Conservation (phyloP, 2,329 filamentous ascomycete genomes). For the Pseudogymnoascus sp. region DNA sequence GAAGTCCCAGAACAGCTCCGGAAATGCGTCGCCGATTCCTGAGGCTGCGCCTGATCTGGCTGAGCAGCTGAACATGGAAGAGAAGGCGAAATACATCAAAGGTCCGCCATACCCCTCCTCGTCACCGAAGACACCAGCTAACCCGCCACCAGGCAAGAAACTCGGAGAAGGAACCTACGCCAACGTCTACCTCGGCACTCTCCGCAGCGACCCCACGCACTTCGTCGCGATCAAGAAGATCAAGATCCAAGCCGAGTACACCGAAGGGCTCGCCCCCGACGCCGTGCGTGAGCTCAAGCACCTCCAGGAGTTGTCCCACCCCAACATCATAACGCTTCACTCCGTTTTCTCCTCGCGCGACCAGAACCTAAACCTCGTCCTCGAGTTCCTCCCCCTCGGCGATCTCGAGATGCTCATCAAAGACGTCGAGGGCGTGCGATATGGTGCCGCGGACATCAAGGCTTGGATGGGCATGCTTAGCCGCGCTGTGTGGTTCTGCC, state of each 20-base stretch:
- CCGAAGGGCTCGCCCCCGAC: conserved; percentile 87
- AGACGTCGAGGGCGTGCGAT: conserved; percentile 68
- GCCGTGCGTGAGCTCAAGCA: conserved; percentile 93
- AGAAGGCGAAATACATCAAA: conserved; percentile 84
- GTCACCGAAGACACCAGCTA: conserved; percentile 8
- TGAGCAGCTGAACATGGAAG: conserved; percentile 74
- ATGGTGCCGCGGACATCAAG: conserved; percentile 86
- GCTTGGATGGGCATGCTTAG: conserved; percentile 98
- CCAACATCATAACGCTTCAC: conserved; percentile 88
- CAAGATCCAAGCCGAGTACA: conserved; percentile 77
- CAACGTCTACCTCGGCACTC: conserved; percentile 83
- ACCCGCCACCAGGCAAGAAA: conserved; percentile 57
- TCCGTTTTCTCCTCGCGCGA: conserved; percentile 94
- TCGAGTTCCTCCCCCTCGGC: conserved; percentile 88
- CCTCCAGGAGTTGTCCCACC: conserved; percentile 86
- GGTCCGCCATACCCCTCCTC: conserved; percentile 35
- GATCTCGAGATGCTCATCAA: conserved; percentile 93
- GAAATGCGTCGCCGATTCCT: not conserved
- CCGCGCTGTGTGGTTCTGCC: conserved; percentile 90
- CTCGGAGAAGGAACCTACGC: conserved; percentile 96
- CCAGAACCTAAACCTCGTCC: conserved; percentile 90
- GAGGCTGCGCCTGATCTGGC: conserved; percentile 44
- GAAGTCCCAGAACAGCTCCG: not conserved
- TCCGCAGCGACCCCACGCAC: conserved; percentile 60
- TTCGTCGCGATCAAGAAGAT: conserved; percentile 92